Evolutionary conservation across 1,139 yeast genomes (phyloP), one percentile per base, ranked within the genome.

Genomic region (Yamadazyma epiphylla): DNA sequence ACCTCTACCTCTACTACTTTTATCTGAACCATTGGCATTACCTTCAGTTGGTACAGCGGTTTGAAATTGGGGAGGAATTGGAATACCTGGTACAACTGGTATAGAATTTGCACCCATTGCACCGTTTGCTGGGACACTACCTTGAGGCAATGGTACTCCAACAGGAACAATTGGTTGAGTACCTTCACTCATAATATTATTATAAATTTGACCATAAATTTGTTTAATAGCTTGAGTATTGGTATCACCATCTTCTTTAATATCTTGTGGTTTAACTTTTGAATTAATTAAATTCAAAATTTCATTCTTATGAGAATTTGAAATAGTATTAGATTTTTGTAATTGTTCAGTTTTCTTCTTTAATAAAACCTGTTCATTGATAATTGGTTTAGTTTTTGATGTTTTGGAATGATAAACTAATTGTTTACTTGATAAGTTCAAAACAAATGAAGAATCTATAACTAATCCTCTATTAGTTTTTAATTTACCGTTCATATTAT

Each of bases 401-500:
- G 85, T 85, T 46, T 74, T 75, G 8, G 87, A 77, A 46, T 84
- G 94, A 51, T 72, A 82, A 25, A 85, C 77, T 47, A 86, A 73
- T 54, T 89, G 96, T 40, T 74, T 74, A 45, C 76, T 62, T 7
- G 91, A 68, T 33, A 89, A 54, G 51, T 91, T 94, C 58, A 94
- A 70, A 20, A 91, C 80, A 35, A 86, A 72, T 1, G 94, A 80
- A 1, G 95, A 78, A 43, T 86, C 95, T 33, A 91, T 76, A 16
- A 84, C 75, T 44, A 88, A 60, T 12, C 97, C 98, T 49, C 98
- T 79, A 45, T 77, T 83, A 6, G 91, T 74, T 33, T 60, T 64
- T 48, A 88, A 68, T 51, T 86, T 78, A 4, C 94, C 95, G 43
- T 79, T 84, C 61, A 91, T 68, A 19, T 72, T 78, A 48, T 79